A percentile compares a stretch with the other conserved stretches of the same genome.
Conservation (phyloP, 345 rosid species). For the Syzygium aromaticum region DNA sequence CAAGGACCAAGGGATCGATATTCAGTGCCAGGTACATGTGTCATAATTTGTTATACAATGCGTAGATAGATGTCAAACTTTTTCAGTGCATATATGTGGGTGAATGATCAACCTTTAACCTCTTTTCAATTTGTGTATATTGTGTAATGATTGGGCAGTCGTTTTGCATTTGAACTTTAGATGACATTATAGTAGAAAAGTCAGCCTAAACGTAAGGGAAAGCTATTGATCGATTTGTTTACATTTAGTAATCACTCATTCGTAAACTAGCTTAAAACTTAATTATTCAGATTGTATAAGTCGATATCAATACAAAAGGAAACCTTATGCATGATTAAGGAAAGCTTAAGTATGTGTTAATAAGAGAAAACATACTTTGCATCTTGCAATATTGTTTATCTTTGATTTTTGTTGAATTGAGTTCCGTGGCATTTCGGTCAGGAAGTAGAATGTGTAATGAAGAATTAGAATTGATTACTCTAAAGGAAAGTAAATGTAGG, state of each 20-base stretch:
- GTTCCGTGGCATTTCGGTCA: not conserved
- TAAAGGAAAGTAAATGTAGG: not conserved
- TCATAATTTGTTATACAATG: not conserved
- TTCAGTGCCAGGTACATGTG: conserved; percentile 36
- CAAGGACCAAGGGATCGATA: conserved; percentile 31
- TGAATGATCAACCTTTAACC: not conserved
- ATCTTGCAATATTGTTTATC: not conserved
- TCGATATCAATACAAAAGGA: not conserved
- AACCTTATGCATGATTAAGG: not conserved
- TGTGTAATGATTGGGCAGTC: not conserved
- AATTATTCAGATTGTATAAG: not conserved
- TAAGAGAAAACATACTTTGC: not conserved
- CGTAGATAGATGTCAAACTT: not conserved
- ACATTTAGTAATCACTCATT: not conserved
- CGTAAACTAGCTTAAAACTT: not conserved
- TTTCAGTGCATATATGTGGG: not conserved
- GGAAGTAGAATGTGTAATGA: not conserved
- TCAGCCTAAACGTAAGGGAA: not conserved
- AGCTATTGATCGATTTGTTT: not conserved
- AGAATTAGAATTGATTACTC: not conserved
- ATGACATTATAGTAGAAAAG: not conserved
- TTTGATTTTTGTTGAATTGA: not conserved
- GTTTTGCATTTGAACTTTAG: not conserved
- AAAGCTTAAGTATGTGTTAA: not conserved
- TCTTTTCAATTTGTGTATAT: not conserved